phyloP scores from a whole-genome alignment of 2,329 filamentous ascomycete genomes.

The Sarocladium strictum region DNA sequence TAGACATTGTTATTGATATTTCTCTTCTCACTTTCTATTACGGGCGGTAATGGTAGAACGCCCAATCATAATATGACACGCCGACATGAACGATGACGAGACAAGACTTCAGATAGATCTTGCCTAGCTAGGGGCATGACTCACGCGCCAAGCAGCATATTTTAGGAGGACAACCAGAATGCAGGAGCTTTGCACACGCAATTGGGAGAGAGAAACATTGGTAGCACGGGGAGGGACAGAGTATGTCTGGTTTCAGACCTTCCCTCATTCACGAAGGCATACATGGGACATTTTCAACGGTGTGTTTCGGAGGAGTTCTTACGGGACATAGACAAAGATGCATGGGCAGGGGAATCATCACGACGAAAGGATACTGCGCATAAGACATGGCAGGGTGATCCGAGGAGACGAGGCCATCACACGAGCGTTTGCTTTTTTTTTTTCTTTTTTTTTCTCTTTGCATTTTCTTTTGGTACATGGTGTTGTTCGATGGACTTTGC shows the following conservation, averaged over 20 bases:
- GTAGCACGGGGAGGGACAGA: too few relatives aligned
- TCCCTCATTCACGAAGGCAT: neutral
- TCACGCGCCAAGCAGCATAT: neutral
- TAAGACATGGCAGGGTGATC: slow-evolving; percentile 7
- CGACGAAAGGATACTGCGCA: slow-evolving; percentile 12
- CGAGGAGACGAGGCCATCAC: neutral
- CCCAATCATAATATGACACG: slow-evolving; percentile 3
- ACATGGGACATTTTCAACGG: neutral
- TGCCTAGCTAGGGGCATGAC: neutral
- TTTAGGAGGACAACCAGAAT: too few relatives aligned
- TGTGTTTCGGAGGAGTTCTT: neutral
- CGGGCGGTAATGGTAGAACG: neutral
- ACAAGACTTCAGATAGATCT: neutral
- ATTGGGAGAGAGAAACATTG: neutral
- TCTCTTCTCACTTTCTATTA: neutral
- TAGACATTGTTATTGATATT: neutral
- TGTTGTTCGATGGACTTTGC: too few relatives aligned
- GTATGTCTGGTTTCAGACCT: neutral
- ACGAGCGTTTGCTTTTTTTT: slow-evolving; percentile 13
- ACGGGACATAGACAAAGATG: neutral
- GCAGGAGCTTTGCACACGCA: neutral
- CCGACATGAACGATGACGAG: slow-evolving; percentile 5
- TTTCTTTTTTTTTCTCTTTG: slow-evolving; percentile 10
- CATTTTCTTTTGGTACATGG: neutral
- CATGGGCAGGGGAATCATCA: neutral